Percentiles rank a stretch among this genome's conserved stretches.
phyloP scores from a whole-genome alignment of 202 grass and related monocot genomes.

The Thinopyrum obtusiflorum region DNA sequence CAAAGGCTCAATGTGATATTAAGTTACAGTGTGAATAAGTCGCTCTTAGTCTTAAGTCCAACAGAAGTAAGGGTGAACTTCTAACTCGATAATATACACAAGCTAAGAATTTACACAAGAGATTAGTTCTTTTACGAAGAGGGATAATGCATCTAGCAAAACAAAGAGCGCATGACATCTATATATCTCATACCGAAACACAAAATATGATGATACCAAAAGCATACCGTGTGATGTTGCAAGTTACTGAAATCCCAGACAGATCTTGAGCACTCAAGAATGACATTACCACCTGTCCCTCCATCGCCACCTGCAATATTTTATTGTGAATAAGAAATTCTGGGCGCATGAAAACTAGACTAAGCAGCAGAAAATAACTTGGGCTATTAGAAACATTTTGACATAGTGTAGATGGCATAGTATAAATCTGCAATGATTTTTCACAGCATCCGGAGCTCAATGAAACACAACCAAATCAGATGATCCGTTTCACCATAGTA shows the following conservation, averaged over 20 bases:
- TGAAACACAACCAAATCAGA: not conserved
- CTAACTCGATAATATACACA: too few species aligned
- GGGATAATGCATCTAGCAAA: too few species aligned
- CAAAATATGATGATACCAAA: not conserved
- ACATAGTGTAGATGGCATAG: not conserved
- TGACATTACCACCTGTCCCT: constrained; percentile 79
- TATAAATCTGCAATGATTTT: not conserved
- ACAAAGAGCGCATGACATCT: too few species aligned
- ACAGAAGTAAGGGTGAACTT: too few species aligned
- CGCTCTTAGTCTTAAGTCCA: too few species aligned
- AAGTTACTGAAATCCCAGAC: constrained; percentile 88
- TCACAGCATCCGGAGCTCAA: not conserved
- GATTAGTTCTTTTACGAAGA: too few species aligned
- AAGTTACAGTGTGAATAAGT: too few species aligned
- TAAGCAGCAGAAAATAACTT: not conserved
- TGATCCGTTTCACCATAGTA: not conserved
- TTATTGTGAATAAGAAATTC: not conserved
- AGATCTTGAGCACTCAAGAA: constrained; percentile 80
- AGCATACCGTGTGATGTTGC: constrained; percentile 86
- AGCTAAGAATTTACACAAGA: too few species aligned
- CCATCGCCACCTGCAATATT: constrained; percentile 73
- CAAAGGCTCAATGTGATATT: too few species aligned
- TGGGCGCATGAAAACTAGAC: not conserved
- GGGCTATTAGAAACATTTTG: constrained; percentile 17
- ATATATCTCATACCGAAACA: too few species aligned